Evolutionary conservation across 768 basidiomycete genomes (phyloP), one percentile per base, ranked within the genome.

Genomic region (Lactarius indigo): DNA sequence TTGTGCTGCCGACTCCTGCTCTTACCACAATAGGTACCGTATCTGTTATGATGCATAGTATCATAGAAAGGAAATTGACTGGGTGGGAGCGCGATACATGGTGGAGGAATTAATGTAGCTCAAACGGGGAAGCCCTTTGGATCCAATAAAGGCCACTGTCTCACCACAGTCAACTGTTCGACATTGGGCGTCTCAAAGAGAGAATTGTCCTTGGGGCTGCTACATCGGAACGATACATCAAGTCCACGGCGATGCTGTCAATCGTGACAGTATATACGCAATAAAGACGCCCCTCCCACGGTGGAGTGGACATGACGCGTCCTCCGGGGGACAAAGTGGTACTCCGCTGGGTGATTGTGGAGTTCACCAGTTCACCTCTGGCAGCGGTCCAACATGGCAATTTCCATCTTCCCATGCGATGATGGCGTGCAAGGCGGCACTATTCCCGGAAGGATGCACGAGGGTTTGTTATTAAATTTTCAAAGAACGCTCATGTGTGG

Each of bases 181-280:
- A 20, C 9, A 47, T n/a, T 3, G 20, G 12, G 44, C 44, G 47
- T 33, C 63, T 50, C 23, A n/a, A n/a, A 10, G 33, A 58, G 42
- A 58, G 44, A 64, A 59, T 42, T 33, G 58, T 64, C 39, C 23
- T 64, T 59, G 37, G 54, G 3, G 57, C 64, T 59, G 44, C 23
- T 17, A 57, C 30, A 57, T 63, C 47, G 18, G 47, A 64, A 59
- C 30, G 41, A 65, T 57, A 37, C 42, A 47, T 62, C 44, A 66
- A 61, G 60, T 66, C 65, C 60, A 50, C 65, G 65, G 65, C 44
- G 60, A 62, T 57, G 65, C 65, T 66, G 60, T 66, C 60, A 66
- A 62, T 62, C 56, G 44, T 52, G 65, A 62, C 44, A 62, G 44
- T 12, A 37, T 17, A 23, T 50, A 30, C 33, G 18, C 47, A 50